A percentile compares a stretch with the other conserved stretches of the same genome.
phyloP scores from a whole-genome alignment of 1,284 basidiomycete species.

The Trichosporon sp. region DNA sequence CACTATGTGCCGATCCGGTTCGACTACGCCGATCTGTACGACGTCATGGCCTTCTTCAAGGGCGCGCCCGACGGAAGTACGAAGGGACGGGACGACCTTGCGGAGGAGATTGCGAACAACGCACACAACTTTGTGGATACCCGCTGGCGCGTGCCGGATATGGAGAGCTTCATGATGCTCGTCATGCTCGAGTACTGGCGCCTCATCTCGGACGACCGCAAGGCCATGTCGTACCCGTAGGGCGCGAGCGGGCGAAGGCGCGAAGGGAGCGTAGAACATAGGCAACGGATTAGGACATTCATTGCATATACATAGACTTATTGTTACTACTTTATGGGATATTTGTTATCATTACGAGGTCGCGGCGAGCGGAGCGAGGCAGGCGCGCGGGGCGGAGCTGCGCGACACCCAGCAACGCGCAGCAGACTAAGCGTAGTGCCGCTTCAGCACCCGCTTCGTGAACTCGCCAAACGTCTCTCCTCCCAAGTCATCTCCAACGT shows the following conservation, averaged over 20 bases:
- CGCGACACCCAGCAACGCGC: too few relatives aligned
- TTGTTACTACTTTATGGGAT: not conserved
- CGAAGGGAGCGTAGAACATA: too few relatives aligned
- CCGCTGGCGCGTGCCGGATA: conserved; percentile 57
- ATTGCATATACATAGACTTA: conserved; percentile 3
- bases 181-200: conserved; percentile 49
- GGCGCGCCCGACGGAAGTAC: conserved; percentile 56
- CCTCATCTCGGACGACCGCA: conserved; percentile 41
- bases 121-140: conserved; percentile 51
- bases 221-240: conserved; percentile 31
- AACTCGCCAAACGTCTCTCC: conserved; percentile 83
- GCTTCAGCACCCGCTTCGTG: conserved; percentile 75
- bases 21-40: conserved; percentile 55
- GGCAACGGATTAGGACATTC: not conserved
- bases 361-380: not conserved
- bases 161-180: conserved; percentile 56
- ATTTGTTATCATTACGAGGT: not conserved
- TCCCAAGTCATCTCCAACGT: conserved; percentile 73
- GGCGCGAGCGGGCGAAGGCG: not conserved
- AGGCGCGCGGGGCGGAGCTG: too few relatives aligned
- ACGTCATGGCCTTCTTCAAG: conserved; percentile 58
- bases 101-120: conserved; percentile 55
- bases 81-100: conserved; percentile 51
- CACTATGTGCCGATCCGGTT: conserved; percentile 54
- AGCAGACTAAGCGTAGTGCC: conserved; percentile 65